Evolutionary conservation across 495 filamentous ascomycete genomes (phyloP).

Genomic region (Jackrogersella multiformis): DNA sequence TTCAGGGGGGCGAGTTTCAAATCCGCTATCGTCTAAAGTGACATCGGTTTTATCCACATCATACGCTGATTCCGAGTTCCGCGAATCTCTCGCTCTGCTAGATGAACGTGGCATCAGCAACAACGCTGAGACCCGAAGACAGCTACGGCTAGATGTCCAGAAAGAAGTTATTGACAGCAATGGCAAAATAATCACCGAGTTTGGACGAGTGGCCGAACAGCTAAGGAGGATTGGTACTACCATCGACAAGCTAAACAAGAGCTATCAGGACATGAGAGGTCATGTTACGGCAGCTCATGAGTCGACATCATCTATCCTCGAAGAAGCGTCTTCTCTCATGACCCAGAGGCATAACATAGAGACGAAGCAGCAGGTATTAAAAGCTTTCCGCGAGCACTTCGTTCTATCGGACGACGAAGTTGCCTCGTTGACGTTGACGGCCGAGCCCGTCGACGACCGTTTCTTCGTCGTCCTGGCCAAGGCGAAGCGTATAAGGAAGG

Average conservation of each 20-base stretch:
- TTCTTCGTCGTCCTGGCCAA: conserved; percentile 85
- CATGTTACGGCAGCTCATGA: conserved; percentile 77
- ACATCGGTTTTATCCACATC: conserved; percentile 88
- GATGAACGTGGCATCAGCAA: conserved; percentile 78
- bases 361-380: conserved; percentile 84
- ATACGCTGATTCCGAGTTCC: conserved; percentile 91
- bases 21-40: conserved; percentile 76
- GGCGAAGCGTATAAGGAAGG: conserved; percentile 85
- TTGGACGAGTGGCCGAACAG: conserved; percentile 94
- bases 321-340: conserved; percentile 80
- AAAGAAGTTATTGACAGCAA: conserved; percentile 94
- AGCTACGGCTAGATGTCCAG: conserved; percentile 84
- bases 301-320: conserved; percentile 78
- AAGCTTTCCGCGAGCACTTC: conserved; percentile 86
- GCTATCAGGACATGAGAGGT: conserved; percentile 80
- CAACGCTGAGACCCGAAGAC: conserved; percentile 79
- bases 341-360: conserved; percentile 79
- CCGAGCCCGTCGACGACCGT: conserved; percentile 81
- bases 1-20: conserved; percentile 45
- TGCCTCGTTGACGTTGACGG: conserved; percentile 73
- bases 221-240: conserved; percentile 84
- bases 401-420: conserved; percentile 82
- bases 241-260: conserved; percentile 79
- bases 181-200: conserved; percentile 88
- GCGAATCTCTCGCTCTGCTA: conserved; percentile 81